Base-by-base conservation (phyloP, 2,329 filamentous ascomycete species). In the Apiospora aurea region DNA sequence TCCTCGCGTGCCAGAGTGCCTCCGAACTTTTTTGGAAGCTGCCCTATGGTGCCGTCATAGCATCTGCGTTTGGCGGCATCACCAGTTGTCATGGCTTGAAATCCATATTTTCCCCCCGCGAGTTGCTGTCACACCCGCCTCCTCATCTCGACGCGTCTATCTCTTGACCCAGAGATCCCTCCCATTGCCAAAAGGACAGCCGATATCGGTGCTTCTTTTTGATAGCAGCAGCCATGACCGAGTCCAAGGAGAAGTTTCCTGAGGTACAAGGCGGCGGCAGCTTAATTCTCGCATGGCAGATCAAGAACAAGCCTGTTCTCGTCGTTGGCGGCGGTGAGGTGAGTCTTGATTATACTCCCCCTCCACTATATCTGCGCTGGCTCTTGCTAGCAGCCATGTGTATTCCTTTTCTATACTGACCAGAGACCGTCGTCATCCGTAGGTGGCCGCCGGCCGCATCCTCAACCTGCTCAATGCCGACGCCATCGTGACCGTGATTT, bases 391-490 rank as follows among this genome's bases (percentile, higher is more conserved):
- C 14, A 46, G 13, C 7, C 66, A 43, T 26, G 6, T n/a, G 29
- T 38, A 5, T 47, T 16, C 24, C 16, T 16, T 13, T 24, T 8
- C 47, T 34, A 8, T 18, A 44, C 47, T 69, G 47, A 69, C 75
- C 74, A 76, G 66, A 66, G 47, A 34, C 18, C 26, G 16, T 16
- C 51, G 16, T 47, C 72, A 69, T 24, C 43, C 57, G 1, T 81
- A 98, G 96, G 96, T 99, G 75, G 96, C 96, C 73, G 95, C 96
- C 71, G 95, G 96, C 71, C 94, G 96, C 73, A 97, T 99, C 78
- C 88, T 98, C 73, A 94, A 97, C 83, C 92, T 96, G 73, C 94
- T 80, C 83, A 97, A 98, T 81, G 96, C 96, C 82, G 96, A 98
- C 79, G 96, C 96, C 79, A 89, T 90, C 80, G 94, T 99, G 71